phyloP scores from a whole-genome alignment of 225 moss, liverwort and hornwort species.

The Bryoerythrophyllum caledonicum region DNA sequence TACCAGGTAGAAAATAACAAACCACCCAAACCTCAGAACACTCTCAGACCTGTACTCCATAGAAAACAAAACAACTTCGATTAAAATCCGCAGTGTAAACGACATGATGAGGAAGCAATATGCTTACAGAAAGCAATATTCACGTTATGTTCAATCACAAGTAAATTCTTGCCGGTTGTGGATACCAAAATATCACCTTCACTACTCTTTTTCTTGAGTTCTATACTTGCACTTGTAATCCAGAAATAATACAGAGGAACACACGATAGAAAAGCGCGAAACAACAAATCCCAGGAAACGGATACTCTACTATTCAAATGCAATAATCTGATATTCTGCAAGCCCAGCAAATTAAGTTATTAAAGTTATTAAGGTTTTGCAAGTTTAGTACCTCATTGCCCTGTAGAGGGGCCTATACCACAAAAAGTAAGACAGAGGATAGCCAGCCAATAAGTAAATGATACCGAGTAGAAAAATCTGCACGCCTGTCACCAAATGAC shows the following conservation, averaged over 20 bases:
- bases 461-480: constrained; percentile 81
- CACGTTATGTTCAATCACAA: constrained; percentile 9
- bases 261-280: not conserved
- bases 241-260: not conserved
- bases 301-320: not conserved
- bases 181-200: constrained; percentile 4
- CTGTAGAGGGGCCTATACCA: constrained; percentile 98
- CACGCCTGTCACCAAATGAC: constrained; percentile 59
- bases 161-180: not conserved
- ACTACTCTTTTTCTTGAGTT: not conserved
- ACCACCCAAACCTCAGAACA: constrained; percentile 93
- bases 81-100: constrained; percentile 3
- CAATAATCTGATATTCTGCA: not conserved
- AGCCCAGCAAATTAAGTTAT: not conserved
- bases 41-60: constrained; percentile 76
- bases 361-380: not conserved
- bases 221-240: not conserved
- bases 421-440: constrained; percentile 78
- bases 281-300: not conserved
- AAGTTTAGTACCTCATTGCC: constrained; percentile 77
- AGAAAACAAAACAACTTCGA: constrained; percentile 22
- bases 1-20: constrained; percentile 88
- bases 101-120: not conserved
- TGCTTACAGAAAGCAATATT: not conserved
- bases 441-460: constrained; percentile 75